Evolutionary conservation across 176 grass and related monocot species (phyloP).

Genomic region (Carex scoparia): DNA sequence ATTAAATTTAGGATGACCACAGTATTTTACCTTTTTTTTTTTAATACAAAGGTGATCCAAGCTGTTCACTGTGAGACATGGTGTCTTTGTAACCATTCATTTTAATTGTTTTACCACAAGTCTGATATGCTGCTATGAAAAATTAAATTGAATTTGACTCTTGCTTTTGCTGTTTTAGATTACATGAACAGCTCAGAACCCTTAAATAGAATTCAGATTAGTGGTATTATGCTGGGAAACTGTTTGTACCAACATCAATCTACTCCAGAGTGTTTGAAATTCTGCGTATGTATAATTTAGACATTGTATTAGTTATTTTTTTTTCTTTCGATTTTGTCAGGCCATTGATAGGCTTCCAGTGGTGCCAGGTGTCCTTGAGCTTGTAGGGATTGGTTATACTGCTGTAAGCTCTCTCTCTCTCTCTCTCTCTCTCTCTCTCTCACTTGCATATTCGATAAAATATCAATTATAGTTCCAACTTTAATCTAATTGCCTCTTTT

Average conservation of each 20-base stretch:
- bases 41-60: neutral
- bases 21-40: neutral
- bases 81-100: neutral
- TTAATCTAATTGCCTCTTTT: neutral
- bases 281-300: neutral
- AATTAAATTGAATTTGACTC: neutral
- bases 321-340: slow-evolving; percentile 11
- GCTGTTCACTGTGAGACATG: neutral
- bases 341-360: slow-evolving; percentile 86
- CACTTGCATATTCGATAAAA: neutral
- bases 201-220: neutral
- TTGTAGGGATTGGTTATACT: slow-evolving; percentile 85
- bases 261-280: neutral
- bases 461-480: neutral
- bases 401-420: slow-evolving; percentile 42
- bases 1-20: neutral
- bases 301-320: neutral
- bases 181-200: neutral
- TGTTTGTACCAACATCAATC: neutral
- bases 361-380: slow-evolving; percentile 71
- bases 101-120: neutral
- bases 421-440: slow-evolving; percentile 22
- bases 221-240: neutral
- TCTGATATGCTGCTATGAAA: neutral
- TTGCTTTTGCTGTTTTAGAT: neutral